Percentiles rank a stretch among this genome's conserved stretches.
phyloP scores from a whole-genome alignment of 345 rosid genomes.

The Rhizophora apiculata region DNA sequence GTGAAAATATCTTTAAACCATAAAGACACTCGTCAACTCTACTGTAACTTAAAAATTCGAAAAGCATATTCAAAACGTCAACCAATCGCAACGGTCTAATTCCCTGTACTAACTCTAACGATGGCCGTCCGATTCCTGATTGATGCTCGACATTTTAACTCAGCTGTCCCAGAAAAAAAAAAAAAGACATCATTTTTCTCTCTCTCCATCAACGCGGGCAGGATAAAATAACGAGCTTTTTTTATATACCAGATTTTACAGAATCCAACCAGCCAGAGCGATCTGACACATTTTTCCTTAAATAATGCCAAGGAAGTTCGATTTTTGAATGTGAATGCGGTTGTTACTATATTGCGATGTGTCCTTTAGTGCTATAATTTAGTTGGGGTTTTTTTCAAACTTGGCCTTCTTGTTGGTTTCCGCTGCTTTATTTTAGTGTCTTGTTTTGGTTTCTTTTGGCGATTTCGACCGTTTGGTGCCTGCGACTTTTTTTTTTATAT shows the following conservation, averaged over 20 bases:
- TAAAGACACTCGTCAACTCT: not conserved
- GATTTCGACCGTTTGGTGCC: slow-evolving; percentile 32
- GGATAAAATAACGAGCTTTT: not conserved
- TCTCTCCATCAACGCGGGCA: not conserved
- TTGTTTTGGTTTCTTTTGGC: not conserved
- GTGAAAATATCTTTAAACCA: not conserved
- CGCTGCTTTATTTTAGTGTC: not conserved
- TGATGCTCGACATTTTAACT: slow-evolving; percentile 22
- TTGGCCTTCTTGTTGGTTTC: slow-evolving; percentile 1
- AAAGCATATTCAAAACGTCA: slow-evolving; percentile 34
- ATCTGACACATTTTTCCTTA: slow-evolving; percentile 38
- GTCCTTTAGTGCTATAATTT: slow-evolving; percentile 9
- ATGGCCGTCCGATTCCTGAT: slow-evolving; percentile 39
- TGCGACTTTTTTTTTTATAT: not conserved
- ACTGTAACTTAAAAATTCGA: slow-evolving; percentile 7
- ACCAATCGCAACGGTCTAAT: slow-evolving; percentile 53
- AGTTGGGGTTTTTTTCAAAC: slow-evolving; percentile 24
- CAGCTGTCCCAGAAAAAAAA: not conserved
- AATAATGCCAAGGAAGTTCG: slow-evolving; percentile 16
- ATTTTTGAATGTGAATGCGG: slow-evolving; percentile 42
- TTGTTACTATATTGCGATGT: slow-evolving; percentile 4
- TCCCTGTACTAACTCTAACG: slow-evolving; percentile 3
- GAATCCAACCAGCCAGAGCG: slow-evolving; percentile 32
- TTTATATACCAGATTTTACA: not conserved
- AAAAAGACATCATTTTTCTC: not conserved